A percentile compares a stretch with the other conserved stretches of the same genome.
These are phyloP conservation scores for Lathyrus tuberosus DNA, from an alignment of 306 rosid genomes.

Conservation along the genomic window DNA sequence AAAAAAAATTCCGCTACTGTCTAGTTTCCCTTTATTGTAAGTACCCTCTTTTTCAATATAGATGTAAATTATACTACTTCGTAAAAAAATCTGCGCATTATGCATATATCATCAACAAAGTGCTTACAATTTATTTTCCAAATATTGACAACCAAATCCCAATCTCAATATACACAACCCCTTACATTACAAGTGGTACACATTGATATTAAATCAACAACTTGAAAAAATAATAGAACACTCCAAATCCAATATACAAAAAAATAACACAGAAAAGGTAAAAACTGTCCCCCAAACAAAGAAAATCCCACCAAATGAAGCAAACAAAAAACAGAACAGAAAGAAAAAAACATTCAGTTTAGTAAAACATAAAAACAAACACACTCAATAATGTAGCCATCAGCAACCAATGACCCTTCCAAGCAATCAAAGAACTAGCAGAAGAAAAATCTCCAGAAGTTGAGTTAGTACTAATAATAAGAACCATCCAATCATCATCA, in stretches of 20 bases:
- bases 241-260: slow-evolving; percentile 34
- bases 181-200: too few relatives aligned
- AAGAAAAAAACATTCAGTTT: not conserved
- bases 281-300: not conserved
- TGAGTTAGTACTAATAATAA: slow-evolving; percentile 53
- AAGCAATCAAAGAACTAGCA: slow-evolving; percentile 40
- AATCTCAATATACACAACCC: slow-evolving; percentile 2
- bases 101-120: not conserved
- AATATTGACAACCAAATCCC: slow-evolving; percentile 28
- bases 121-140: not conserved
- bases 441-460: slow-evolving; percentile 57
- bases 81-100: not conserved
- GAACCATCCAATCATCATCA: slow-evolving; percentile 74
- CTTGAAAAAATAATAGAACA: slow-evolving; percentile 22
- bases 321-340: slow-evolving; percentile 5
- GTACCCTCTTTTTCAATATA: too few relatives aligned
- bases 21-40: too few relatives aligned
- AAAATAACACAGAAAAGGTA: not conserved
- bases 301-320: slow-evolving; percentile 17
- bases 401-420: slow-evolving; percentile 13
- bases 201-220: not conserved
- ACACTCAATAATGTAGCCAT: slow-evolving; percentile 24
- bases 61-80: too few relatives aligned
- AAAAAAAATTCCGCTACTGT: too few relatives aligned
- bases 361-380: slow-evolving; percentile 2